phyloP scores from a whole-genome alignment of 2,329 filamentous ascomycete genomes.

The Pseudogymnoascus sp. region DNA sequence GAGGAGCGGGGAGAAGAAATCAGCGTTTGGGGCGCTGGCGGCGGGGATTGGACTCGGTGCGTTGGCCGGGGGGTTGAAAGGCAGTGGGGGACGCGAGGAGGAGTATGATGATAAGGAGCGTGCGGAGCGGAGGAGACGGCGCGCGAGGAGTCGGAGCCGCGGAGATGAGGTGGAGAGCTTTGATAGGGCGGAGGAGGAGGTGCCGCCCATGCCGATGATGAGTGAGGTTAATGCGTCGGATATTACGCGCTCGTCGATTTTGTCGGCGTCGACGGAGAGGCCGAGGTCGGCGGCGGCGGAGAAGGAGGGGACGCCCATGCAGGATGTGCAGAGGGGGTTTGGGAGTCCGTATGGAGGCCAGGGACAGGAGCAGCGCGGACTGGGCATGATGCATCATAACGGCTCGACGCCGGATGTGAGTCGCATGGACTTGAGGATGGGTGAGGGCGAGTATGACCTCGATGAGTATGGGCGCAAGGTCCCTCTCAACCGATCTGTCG shows the following conservation, averaged over 20 bases:
- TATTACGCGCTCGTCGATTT: slow-evolving; percentile 75
- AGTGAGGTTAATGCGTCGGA: slow-evolving; percentile 83
- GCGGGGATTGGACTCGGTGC: slow-evolving; percentile 38
- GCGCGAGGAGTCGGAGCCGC: slow-evolving; percentile 39
- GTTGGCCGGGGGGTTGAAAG: slow-evolving; percentile 33
- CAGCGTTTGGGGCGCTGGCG: slow-evolving; percentile 22
- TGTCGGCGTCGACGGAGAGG: slow-evolving; percentile 70
- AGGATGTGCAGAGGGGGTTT: slow-evolving; percentile 53
- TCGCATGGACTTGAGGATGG: slow-evolving; percentile 32
- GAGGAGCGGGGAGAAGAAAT: slow-evolving; percentile 19
- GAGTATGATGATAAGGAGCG: slow-evolving; percentile 32
- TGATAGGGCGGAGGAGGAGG: slow-evolving; percentile 30
- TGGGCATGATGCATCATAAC: slow-evolving; percentile 56
- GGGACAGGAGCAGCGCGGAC: slow-evolving; percentile 47
- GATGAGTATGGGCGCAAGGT: slow-evolving; percentile 28
- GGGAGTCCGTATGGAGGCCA: slow-evolving; percentile 52
- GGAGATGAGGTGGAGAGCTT: slow-evolving; percentile 36
- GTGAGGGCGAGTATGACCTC: slow-evolving; percentile 23
- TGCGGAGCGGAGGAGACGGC: slow-evolving; percentile 30
- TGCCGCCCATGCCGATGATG: slow-evolving; percentile 75
- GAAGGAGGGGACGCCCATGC: slow-evolving; percentile 43
- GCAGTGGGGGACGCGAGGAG: too few species aligned
- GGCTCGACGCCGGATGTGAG: slow-evolving; percentile 39
- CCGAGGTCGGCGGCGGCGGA: slow-evolving; percentile 60
- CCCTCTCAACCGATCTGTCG: slow-evolving; percentile 15